These are phyloP conservation scores for Fusarium sp. DNA, from an alignment of 2,329 filamentous ascomycete species.

Conservation along the genomic window DNA sequence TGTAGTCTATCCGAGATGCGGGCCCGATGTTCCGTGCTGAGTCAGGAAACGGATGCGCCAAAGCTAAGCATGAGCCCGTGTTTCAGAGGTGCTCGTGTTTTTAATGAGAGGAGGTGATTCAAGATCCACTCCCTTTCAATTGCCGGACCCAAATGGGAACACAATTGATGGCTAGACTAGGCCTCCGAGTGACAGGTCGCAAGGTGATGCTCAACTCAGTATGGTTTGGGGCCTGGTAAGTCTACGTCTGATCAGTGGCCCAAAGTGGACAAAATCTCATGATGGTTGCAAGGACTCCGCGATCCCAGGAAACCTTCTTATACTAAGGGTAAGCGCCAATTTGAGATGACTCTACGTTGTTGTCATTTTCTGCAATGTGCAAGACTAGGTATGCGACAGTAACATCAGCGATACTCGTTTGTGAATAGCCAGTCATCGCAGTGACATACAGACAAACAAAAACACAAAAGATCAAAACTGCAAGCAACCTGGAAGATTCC, in stretches of 20 bases:
- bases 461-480: not conserved
- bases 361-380: not conserved
- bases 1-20: not conserved
- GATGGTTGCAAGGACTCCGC: not conserved
- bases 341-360: not conserved
- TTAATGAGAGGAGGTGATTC: not conserved
- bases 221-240: not conserved
- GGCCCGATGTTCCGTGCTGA: not conserved
- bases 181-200: not conserved
- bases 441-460: not conserved
- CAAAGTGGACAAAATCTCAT: not conserved
- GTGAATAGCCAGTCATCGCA: not conserved
- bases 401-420: rapidly evolving
- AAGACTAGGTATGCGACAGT: not conserved
- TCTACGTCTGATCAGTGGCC: not conserved
- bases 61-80: not conserved
- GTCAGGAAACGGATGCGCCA: not conserved
- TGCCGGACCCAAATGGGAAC: not conserved
- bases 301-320: not conserved
- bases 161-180: not conserved
- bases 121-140: not conserved
- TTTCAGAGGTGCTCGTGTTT: conserved; percentile 4
- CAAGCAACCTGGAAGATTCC: not conserved
- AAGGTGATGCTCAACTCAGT: not conserved
- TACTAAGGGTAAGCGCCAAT: not conserved